Percentiles rank a stretch among this genome's conserved stretches.
Conservation (phyloP, 371 early-diverging fungal genomes). For the Rhizopus delemar region DNA sequence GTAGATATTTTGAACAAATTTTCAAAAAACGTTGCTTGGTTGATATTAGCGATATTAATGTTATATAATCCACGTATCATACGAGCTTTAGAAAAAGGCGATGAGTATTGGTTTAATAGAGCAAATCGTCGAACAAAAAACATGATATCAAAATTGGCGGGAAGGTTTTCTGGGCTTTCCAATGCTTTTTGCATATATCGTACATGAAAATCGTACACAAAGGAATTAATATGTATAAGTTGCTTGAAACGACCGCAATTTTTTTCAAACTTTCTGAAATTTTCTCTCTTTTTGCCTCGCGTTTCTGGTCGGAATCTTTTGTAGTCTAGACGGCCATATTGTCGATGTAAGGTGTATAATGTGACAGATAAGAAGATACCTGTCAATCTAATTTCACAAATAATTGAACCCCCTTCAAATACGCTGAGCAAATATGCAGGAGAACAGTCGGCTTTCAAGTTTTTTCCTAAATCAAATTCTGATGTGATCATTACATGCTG, state of each 20-base stretch:
- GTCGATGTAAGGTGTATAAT: slow-evolving; percentile 68
- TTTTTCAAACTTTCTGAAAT: slow-evolving; percentile 61
- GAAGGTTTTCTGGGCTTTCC: slow-evolving; percentile 28
- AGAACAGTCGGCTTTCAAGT: slow-evolving; percentile 44
- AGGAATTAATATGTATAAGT: slow-evolving; percentile 79
- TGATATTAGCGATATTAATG: slow-evolving; percentile 31
- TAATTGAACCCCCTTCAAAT: slow-evolving; percentile 67
- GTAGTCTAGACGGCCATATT: slow-evolving; percentile 51
- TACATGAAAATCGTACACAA: slow-evolving; percentile 81
- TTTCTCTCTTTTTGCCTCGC: slow-evolving; percentile 22
- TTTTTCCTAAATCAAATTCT: slow-evolving; percentile 30
- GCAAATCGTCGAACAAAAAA: slow-evolving; percentile 62
- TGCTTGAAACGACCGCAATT: slow-evolving; percentile 68
- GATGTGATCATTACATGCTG: slow-evolving; percentile 19
- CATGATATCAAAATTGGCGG: slow-evolving; percentile 51
- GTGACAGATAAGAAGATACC: slow-evolving; percentile 72
- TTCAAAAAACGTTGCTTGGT: slow-evolving; percentile 57
- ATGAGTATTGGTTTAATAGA: slow-evolving; percentile 55
- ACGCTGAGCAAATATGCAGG: slow-evolving; percentile 65
- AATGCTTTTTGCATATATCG: slow-evolving; percentile 64
- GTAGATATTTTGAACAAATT: slow-evolving; percentile 73
- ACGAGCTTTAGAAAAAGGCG: slow-evolving; percentile 65
- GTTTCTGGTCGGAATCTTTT: slow-evolving; percentile 37
- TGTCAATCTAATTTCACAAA: slow-evolving; percentile 74
- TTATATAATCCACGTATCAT: slow-evolving; percentile 57